phyloP scores from a whole-genome alignment of 208 protist genomes.

The Entamoeba invadens region DNA sequence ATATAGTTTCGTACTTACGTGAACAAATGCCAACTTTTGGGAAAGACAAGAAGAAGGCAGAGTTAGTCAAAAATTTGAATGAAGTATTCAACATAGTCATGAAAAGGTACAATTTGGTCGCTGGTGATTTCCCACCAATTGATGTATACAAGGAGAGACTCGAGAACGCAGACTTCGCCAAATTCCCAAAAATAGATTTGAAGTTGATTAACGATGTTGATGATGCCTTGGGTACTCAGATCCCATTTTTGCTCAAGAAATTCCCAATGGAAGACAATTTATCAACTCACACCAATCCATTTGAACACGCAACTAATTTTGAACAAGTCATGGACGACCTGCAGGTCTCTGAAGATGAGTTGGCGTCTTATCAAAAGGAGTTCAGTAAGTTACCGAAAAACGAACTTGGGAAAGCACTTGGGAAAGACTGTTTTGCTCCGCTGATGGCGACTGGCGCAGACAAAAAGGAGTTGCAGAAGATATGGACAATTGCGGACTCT shows the following conservation, averaged over 20 bases:
- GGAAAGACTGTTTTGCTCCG: neutral
- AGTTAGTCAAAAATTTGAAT: neutral
- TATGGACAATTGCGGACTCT: neutral
- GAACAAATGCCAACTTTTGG: conserved; percentile 14
- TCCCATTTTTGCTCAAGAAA: neutral
- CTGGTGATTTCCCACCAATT: neutral
- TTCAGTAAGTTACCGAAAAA: neutral
- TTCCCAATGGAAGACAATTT: neutral
- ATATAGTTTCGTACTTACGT: conserved; percentile 54
- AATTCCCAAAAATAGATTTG: neutral
- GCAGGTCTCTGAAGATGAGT: neutral
- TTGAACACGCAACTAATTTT: neutral
- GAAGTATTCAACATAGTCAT: neutral
- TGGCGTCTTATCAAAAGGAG: neutral
- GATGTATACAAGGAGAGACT: neutral
- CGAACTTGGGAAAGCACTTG: neutral
- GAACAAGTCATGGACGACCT: neutral
- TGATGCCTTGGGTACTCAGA: neutral
- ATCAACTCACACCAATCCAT: neutral
- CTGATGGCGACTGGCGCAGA: neutral
- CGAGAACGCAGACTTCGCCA: neutral
- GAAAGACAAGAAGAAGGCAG: neutral
- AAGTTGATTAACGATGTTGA: neutral
- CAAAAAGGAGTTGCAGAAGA: neutral
- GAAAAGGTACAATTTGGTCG: neutral